Evolutionary conservation across 2,329 filamentous ascomycete species (phyloP).

Genomic region (Pseudogymnoascus sp.): DNA sequence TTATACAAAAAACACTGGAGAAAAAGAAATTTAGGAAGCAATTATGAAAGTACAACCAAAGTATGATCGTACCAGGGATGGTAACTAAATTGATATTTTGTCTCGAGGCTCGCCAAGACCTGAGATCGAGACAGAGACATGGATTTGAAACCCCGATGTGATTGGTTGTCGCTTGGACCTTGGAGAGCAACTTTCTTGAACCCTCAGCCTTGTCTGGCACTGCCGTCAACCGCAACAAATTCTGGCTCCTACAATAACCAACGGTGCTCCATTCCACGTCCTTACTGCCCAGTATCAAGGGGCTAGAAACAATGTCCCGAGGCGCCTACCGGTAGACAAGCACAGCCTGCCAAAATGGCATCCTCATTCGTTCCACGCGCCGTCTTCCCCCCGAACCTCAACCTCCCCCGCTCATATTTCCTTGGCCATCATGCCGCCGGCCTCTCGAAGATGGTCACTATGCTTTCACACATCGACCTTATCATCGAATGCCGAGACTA

Average conservation of each 20-base stretch:
- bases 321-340: constrained; percentile 1
- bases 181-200: not conserved
- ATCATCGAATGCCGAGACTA: constrained; percentile 94
- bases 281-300: not conserved
- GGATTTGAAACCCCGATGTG: not conserved
- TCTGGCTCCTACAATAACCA: not conserved
- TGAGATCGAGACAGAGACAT: not conserved
- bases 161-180: not conserved
- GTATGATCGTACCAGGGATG: not conserved
- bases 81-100: not conserved
- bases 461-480: constrained; percentile 74
- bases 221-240: not conserved
- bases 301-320: not conserved
- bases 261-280: not conserved
- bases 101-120: not conserved
- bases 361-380: constrained; percentile 63
- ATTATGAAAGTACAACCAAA: not conserved
- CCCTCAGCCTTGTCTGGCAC: not conserved
- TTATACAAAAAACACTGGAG: not conserved
- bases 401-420: constrained; percentile 84
- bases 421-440: constrained; percentile 86
- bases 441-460: constrained; percentile 71
- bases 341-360: constrained; percentile 12
- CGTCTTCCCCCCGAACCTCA: constrained; percentile 62
- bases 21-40: not conserved